Evolutionary conservation across 768 basidiomycete species (phyloP).

Genomic region (Harrya chromipes): DNA sequence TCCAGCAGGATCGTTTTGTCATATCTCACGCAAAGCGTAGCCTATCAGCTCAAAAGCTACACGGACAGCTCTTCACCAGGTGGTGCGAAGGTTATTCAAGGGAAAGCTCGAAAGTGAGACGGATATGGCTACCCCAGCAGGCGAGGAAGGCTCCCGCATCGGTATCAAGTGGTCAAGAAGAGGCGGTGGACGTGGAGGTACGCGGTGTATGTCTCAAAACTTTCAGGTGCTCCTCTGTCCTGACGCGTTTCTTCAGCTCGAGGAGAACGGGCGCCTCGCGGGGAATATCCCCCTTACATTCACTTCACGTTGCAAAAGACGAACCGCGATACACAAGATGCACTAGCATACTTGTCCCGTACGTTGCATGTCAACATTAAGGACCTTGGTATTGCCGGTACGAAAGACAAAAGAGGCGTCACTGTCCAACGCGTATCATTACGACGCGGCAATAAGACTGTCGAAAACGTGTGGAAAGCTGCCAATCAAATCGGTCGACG

Average conservation of each 20-base stretch:
- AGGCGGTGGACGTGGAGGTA: constrained; percentile 45
- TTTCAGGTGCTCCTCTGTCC: not conserved
- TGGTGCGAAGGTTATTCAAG: constrained; percentile 73
- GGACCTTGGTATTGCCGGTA: constrained; percentile 89
- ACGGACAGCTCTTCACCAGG: constrained; percentile 79
- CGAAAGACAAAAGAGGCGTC: constrained; percentile 97
- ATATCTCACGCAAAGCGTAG: constrained; percentile 39
- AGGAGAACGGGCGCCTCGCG: constrained; percentile 50
- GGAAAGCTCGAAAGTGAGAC: constrained; percentile 87
- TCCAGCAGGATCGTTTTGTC: constrained; percentile 11
- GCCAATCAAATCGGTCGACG: constrained; percentile 67
- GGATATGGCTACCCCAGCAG: constrained; percentile 45
- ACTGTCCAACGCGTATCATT: constrained; percentile 91
- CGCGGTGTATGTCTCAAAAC: constrained; percentile 26
- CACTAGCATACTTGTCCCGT: constrained; percentile 75
- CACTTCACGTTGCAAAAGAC: constrained; percentile 97
- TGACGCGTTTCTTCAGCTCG: constrained; percentile 17
- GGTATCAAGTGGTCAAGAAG: constrained; percentile 72
- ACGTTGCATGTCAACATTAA: constrained; percentile 72
- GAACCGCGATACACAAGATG: constrained; percentile 96
- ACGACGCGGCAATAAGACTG: constrained; percentile 68
- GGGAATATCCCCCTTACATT: constrained; percentile 80
- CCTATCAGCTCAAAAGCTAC: constrained; percentile 79
- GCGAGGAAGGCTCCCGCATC: constrained; percentile 72
- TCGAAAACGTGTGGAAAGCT: constrained; percentile 82